phyloP scores from a whole-genome alignment of 768 basidiomycete genomes.

The Antrodiella citrinella region DNA sequence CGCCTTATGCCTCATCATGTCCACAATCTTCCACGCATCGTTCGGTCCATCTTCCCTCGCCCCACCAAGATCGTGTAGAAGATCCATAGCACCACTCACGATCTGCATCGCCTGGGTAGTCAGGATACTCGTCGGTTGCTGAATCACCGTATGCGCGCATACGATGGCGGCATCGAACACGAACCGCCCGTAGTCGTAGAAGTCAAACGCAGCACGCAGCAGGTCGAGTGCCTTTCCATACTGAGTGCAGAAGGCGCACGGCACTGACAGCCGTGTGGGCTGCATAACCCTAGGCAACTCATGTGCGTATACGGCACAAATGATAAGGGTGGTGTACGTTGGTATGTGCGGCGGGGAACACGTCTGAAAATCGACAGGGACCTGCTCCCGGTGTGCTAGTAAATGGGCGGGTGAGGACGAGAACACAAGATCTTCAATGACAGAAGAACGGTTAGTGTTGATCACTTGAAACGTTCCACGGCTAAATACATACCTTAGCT shows the following conservation, averaged over 20 bases:
- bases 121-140: conserved; percentile 40
- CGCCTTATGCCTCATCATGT: conserved; percentile 32
- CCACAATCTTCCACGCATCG: conserved; percentile 33
- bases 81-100: conserved; percentile 34
- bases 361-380: no score
- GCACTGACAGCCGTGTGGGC: conserved; percentile 58
- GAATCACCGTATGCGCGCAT: conserved; percentile 54
- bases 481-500: no score
- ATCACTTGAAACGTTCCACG: no score
- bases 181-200: conserved; percentile 52
- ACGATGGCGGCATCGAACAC: conserved; percentile 61
- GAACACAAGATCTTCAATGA: no score
- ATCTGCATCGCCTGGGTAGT: conserved; percentile 41
- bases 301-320: no score
- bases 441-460: no score
- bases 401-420: no score
- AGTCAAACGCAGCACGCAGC: conserved; percentile 43
- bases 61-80: conserved; percentile 28
- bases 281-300: no score
- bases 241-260: conserved; percentile 32
- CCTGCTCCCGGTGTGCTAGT: no score
- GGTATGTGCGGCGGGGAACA: no score
- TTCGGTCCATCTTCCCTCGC: conserved; percentile 20
- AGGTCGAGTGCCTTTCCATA: conserved; percentile 34
- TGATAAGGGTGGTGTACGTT: no score